These are phyloP conservation scores for Kodamaea laetipori DNA, from an alignment of 805 yeast species.

Conservation along the genomic window DNA sequence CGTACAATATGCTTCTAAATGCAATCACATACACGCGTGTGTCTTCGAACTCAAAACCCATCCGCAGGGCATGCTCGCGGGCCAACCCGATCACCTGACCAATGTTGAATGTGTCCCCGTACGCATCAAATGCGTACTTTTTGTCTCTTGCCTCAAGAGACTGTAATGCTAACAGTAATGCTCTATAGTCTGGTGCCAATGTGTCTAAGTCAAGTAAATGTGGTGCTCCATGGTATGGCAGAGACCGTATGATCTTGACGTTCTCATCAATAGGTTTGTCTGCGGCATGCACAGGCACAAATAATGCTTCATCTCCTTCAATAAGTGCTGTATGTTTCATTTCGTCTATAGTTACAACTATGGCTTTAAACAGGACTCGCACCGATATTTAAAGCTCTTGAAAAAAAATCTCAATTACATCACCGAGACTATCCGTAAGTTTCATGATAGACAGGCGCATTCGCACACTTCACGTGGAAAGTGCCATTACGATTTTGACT, in stretches of 20 bases:
- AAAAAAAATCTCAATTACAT: too few relatives aligned
- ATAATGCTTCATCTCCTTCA: slow-evolving; percentile 7
- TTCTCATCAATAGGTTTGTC: slow-evolving; percentile 6
- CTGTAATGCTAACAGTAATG: slow-evolving; percentile 34
- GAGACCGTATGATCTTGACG: slow-evolving; percentile 22
- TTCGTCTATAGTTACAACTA: not conserved
- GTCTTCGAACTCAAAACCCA: slow-evolving; percentile 15
- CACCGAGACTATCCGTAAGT: too few relatives aligned
- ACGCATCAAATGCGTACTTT: slow-evolving; percentile 27
- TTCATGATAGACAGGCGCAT: too few relatives aligned
- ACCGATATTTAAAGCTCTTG: not conserved
- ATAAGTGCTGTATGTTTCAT: slow-evolving; percentile 9
- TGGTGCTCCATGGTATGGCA: slow-evolving; percentile 31
- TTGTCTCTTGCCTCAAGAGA: slow-evolving; percentile 21
- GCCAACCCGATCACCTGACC: slow-evolving; percentile 21
- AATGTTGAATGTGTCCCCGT: slow-evolving; percentile 31
- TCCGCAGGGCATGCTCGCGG: slow-evolving; percentile 15
- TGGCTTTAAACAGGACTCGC: not conserved
- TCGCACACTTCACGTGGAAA: too few relatives aligned
- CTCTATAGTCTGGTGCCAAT: slow-evolving; percentile 22
- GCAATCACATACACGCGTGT: slow-evolving; percentile 34
- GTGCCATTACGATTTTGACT: too few relatives aligned
- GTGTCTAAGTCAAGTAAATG: slow-evolving; percentile 30
- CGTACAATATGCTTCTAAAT: slow-evolving; percentile 32
- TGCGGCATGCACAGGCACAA: slow-evolving; percentile 9